Base-by-base conservation (phyloP, 73 alveolate species). In the Paraurostyla sp. region DNA sequence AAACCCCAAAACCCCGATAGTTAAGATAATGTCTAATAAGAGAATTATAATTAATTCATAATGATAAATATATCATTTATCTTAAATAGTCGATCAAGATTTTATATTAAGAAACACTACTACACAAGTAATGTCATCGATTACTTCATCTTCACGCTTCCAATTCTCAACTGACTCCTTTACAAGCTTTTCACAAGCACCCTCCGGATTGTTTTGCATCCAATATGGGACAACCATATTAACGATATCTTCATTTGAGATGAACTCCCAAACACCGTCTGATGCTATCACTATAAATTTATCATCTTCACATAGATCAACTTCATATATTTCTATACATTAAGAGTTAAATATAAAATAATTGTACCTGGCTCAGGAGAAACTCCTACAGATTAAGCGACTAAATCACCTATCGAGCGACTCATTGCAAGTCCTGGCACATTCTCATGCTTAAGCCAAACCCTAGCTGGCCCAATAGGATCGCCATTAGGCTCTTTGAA, bases 41-140 rank as follows among this genome's bases (percentile, higher is more conserved):
- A n/a, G n/a, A n/a, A n/a, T n/a, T n/a, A n/a, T n/a, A n/a, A n/a
- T n/a, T n/a, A n/a, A n/a, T n/a, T n/a, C n/a, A n/a, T n/a, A n/a
- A n/a, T n/a, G n/a, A n/a, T n/a, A n/a, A n/a, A n/a, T n/a, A n/a
- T n/a, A n/a, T n/a, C n/a, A n/a, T n/a, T n/a, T n/a, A n/a, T n/a
- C n/a, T n/a, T 41, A 68, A 2, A 27, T 41, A 13, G 62, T 9
- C 13, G 33, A 36, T 35, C 11, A 11, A 68, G 58, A 35, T 48
- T 22, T 49, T 13, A 46, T 80, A 23, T 78, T 59, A 56, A 81
- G 82, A 38, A 81, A 81, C 6, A 91, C 73, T 13, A 96, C 98
- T 58, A 96, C 88, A 62, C 96, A 94, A 35, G 98, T 96, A 88
- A 96, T 96, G 88, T 96, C 99, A 93, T 96, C 99, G 23, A 96